Base-by-base conservation (phyloP, 495 filamentous ascomycete species). In the Podospora sp. region DNA sequence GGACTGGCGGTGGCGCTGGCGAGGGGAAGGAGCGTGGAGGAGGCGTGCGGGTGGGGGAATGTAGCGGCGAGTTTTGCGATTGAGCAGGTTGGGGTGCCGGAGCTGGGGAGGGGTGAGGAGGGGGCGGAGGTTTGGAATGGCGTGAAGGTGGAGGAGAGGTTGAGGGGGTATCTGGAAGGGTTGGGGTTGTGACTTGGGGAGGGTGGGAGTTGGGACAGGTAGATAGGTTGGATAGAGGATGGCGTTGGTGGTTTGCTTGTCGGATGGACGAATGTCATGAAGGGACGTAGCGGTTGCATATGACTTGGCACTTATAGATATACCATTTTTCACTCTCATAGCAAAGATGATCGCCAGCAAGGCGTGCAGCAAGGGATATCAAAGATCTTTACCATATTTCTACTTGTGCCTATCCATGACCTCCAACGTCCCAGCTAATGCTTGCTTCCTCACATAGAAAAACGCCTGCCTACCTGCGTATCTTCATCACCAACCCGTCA, bases 51-150 rank as follows among this genome's bases (percentile, higher is more conserved):
- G 0, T 91, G 88, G 85, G 95, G 89, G 5, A 90, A 85, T n/a
- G 87, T 98, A 14, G 91, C 92, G 3, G 94, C 95, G 0, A 92
- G 94, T 63, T 95, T 97, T 75, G 92, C 92, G 11, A 95, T 99
- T 69, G 94, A 99, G 78, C 94, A 98, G 72, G 88, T 95, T 66
- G 94, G 95, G 0, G 86, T 94, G 68, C 95, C 95, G 24, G 77
- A 76, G 22, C 72, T 94, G 6, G 81, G 78, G 22, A 75, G 72
- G 29, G 79, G 83, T 66, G 77, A 73, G 7, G 75, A 85, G 46
- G 87, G 85, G 18, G 77, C 71, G 57, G 93, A 96, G 77, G 86
- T 83, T 65, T 97, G 93, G 93, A 96, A 97, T 79, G 89, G 85
- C 5, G 80, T 82, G 7, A 71, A 68, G 21, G 85, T 90, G 6